Conservation (phyloP, 768 basidiomycete genomes). For the Amanita phalloides region DNA sequence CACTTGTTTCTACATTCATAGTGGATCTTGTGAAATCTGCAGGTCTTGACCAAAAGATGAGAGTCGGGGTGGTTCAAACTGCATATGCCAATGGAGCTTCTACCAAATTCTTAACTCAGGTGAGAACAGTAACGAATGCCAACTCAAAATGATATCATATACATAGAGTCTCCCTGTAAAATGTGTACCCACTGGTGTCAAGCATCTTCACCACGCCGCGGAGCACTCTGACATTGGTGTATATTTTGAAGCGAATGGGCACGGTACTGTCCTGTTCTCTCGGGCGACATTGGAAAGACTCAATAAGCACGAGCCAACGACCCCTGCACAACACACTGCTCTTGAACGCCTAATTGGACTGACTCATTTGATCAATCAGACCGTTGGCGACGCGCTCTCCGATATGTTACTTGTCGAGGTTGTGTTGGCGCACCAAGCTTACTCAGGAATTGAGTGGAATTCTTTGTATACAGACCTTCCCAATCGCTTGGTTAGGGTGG, state of each 20-base stretch:
- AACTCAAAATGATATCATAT: neutral
- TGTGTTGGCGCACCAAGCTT: slow-evolving; percentile 82
- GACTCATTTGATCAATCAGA: slow-evolving; percentile 88
- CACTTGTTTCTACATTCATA: slow-evolving; percentile 87
- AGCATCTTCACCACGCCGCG: slow-evolving; percentile 96
- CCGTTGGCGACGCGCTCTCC: slow-evolving; percentile 93
- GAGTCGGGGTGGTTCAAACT: slow-evolving; percentile 94
- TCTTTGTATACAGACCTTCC: slow-evolving; percentile 88
- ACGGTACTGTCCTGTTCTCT: slow-evolving; percentile 96
- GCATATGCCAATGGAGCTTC: slow-evolving; percentile 98
- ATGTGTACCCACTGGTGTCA: slow-evolving; percentile 95
- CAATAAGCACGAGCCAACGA: slow-evolving; percentile 54
- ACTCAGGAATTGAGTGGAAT: slow-evolving; percentile 83
- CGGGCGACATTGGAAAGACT: slow-evolving; percentile 55
- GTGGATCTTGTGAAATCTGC: slow-evolving; percentile 81
- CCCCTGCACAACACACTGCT: slow-evolving; percentile 74
- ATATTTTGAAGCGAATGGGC: slow-evolving; percentile 99
- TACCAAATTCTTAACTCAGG: slow-evolving; percentile 82
- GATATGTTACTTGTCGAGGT: slow-evolving; percentile 94
- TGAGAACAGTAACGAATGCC: slow-evolving; percentile 20
- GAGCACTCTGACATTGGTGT: slow-evolving; percentile 93
- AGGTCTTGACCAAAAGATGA: slow-evolving; percentile 65
- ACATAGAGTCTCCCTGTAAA: slow-evolving; percentile 81
- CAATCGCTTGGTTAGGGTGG: slow-evolving; percentile 90
- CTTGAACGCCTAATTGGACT: slow-evolving; percentile 69